phyloP scores from a whole-genome alignment of 2,329 filamentous ascomycete genomes.

The Pseudogymnoascus destructans region DNA sequence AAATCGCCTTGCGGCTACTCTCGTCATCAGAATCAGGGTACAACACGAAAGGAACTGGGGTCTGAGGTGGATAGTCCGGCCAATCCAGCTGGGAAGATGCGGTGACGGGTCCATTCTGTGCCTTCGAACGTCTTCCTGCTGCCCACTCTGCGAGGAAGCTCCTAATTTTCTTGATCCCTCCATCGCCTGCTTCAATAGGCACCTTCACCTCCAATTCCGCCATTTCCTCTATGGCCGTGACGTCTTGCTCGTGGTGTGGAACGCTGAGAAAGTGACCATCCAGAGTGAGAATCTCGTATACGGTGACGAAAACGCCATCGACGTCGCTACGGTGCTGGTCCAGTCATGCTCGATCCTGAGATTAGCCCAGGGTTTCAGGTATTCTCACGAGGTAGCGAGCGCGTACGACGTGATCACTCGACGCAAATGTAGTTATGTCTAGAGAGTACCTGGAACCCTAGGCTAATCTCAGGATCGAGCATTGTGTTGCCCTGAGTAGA shows the following conservation, averaged over 20 bases:
- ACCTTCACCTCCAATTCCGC: neutral
- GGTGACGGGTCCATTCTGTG: neutral
- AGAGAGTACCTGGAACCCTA: too few relatives aligned
- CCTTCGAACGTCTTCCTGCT: neutral
- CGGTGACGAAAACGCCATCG: conserved; percentile 15
- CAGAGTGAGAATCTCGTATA: conserved; percentile 17
- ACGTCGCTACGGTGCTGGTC: conserved; percentile 18
- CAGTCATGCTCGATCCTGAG: too few relatives aligned
- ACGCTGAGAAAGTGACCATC: conserved; percentile 8
- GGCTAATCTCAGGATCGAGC: too few relatives aligned
- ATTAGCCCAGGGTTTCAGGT: too few relatives aligned
- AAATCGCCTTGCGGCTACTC: neutral
- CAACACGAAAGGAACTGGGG: neutral
- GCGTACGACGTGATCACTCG: too few relatives aligned
- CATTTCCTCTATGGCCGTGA: neutral
- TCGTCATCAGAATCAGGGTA: neutral
- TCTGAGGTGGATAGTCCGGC: neutral
- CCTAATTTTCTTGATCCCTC: neutral
- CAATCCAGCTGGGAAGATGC: neutral
- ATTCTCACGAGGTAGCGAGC: too few relatives aligned
- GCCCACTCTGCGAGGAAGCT: neutral
- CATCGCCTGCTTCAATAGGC: neutral
- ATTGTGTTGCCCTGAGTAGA: too few relatives aligned
- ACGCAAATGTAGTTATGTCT: too few relatives aligned
- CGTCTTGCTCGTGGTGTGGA: neutral